Percentiles rank a stretch among this genome's conserved stretches.
phyloP scores from a whole-genome alignment of 169 alveolate species.

The Fabrea salina region DNA sequence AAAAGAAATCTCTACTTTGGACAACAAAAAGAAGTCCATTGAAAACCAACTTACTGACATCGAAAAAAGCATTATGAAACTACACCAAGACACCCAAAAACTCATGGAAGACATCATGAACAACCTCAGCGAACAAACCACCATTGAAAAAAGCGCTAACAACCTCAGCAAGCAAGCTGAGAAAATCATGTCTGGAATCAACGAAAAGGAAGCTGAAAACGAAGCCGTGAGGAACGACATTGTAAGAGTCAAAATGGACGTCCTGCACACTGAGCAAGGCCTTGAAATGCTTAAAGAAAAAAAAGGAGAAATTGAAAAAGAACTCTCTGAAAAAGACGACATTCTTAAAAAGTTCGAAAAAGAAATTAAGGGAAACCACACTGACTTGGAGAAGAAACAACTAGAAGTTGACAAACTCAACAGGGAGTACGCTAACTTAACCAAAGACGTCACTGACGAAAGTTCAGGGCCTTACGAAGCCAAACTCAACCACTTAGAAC shows the following conservation, averaged over 20 bases:
- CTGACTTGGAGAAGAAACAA: slow-evolving; percentile 85
- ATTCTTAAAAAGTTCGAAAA: slow-evolving; percentile 60
- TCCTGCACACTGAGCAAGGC: slow-evolving; percentile 76
- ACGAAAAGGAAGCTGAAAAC: slow-evolving; percentile 76
- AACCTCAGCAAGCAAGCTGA: slow-evolving; percentile 66
- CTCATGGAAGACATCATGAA: slow-evolving; percentile 62
- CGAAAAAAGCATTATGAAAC: slow-evolving; percentile 70
- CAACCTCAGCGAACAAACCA: slow-evolving; percentile 62
- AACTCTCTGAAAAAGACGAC: slow-evolving; percentile 57
- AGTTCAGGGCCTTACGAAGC: slow-evolving; percentile 83
- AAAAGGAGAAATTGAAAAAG: slow-evolving; percentile 59
- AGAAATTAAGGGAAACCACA: slow-evolving; percentile 83
- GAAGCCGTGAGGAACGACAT: slow-evolving; percentile 83
- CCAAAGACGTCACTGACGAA: slow-evolving; percentile 70
- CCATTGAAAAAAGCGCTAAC: slow-evolving; percentile 66
- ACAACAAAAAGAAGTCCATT: slow-evolving; percentile 63
- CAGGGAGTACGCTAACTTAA: slow-evolving; percentile 80
- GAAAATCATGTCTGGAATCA: slow-evolving; percentile 46
- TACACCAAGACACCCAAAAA: slow-evolving; percentile 66
- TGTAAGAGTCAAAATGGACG: slow-evolving; percentile 84
- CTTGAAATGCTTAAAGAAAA: slow-evolving; percentile 67
- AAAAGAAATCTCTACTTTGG: slow-evolving; percentile 64
- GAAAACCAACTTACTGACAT: slow-evolving; percentile 63
- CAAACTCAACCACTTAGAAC: slow-evolving; percentile 67
- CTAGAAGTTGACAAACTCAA: slow-evolving; percentile 85